phyloP scores from a whole-genome alignment of 805 yeast species.

The Yueomyces sinensis region DNA sequence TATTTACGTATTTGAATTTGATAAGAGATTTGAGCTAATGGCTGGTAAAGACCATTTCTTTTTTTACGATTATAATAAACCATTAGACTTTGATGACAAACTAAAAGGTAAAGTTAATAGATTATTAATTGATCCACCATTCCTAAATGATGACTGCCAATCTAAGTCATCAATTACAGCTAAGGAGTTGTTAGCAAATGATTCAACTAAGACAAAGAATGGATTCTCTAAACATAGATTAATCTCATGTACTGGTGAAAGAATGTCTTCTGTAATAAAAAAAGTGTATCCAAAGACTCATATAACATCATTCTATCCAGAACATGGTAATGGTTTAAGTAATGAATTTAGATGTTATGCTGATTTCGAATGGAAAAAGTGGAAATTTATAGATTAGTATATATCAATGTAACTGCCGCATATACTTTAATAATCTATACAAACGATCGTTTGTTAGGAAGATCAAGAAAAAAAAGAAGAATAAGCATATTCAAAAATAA shows the following conservation, averaged over 20 bases:
- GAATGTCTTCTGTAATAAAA: conserved; percentile 57
- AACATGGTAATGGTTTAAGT: conserved; percentile 73
- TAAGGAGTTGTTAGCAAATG: conserved; percentile 38
- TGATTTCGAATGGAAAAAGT: conserved; percentile 50
- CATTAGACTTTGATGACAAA: conserved; percentile 43
- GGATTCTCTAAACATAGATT: conserved; percentile 36
- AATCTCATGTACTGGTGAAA: conserved; percentile 80
- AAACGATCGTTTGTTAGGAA: too few species aligned
- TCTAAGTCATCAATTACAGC: conserved; percentile 53
- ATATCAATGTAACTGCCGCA: too few species aligned
- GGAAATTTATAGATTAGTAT: conserved; percentile 35
- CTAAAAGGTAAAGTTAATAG: conserved; percentile 55
- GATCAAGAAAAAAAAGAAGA: too few species aligned
- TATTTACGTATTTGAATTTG: conserved; percentile 68
- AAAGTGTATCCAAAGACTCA: conserved; percentile 50
- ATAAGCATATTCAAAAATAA: too few species aligned
- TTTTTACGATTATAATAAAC: conserved; percentile 64
- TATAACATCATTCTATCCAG: conserved; percentile 60
- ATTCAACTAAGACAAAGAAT: conserved; percentile 22
- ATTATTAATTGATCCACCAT: conserved; percentile 78
- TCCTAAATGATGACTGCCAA: conserved; percentile 72
- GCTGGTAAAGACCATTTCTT: conserved; percentile 58
- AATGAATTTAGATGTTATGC: conserved; percentile 86
- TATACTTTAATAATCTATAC: too few species aligned
- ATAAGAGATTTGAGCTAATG: conserved; percentile 58